Percentiles rank a stretch among this genome's conserved stretches.
These are phyloP conservation scores for Fragaria nilgerrensis DNA, from an alignment of 306 rosid genomes.

Conservation along the genomic window DNA sequence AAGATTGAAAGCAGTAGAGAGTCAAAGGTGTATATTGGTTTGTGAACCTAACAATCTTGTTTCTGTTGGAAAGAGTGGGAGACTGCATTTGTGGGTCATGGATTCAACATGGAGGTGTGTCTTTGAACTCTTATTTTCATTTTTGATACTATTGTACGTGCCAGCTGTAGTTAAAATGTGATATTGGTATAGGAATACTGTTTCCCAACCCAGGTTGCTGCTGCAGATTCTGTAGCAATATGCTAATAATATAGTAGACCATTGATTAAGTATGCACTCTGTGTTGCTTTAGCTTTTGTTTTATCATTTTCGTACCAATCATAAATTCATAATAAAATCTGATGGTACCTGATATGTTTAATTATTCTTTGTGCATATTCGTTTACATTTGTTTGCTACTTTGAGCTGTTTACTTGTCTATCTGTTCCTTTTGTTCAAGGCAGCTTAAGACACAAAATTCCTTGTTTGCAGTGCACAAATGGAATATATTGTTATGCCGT, in stretches of 20 bases:
- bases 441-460: slow-evolving; percentile 20
- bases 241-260: neutral
- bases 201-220: neutral
- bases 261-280: neutral
- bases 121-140: neutral
- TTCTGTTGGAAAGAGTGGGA: slow-evolving; percentile 82
- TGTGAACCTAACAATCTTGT: slow-evolving; percentile 76
- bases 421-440: slow-evolving; percentile 10
- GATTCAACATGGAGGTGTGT: slow-evolving; percentile 84
- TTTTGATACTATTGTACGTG: neutral
- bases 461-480: slow-evolving; percentile 56
- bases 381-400: neutral
- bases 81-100: slow-evolving; percentile 83
- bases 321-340: neutral
- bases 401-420: slow-evolving; percentile 1
- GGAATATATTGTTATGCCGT: slow-evolving; percentile 48
- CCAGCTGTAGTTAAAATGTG: neutral
- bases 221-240: neutral
- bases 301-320: neutral
- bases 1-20: slow-evolving; percentile 53
- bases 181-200: neutral
- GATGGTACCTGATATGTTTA: neutral
- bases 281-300: neutral
- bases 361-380: neutral
- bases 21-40: slow-evolving; percentile 49